Base-by-base conservation (phyloP, 495 filamentous ascomycete species). In the Aspergillus bertholletiae region DNA sequence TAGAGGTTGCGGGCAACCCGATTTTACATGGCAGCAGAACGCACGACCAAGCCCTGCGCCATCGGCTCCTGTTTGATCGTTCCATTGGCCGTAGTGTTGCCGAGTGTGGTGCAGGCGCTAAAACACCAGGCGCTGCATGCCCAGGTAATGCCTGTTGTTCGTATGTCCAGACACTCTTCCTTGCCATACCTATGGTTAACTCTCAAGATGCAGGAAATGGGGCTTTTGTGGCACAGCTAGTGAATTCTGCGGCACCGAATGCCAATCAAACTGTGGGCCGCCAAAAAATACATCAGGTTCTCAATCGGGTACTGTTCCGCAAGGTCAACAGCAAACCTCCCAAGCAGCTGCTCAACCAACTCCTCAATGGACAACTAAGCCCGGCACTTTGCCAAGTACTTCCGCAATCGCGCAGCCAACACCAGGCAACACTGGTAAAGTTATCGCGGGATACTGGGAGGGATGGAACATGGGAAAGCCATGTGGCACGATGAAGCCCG, bases 361-460 rank as follows among this genome's bases (percentile, higher is more conserved):
- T 13, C 5, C 34, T 15, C 34, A 5, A 32, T 32, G 2, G 8
- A 9, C 5, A 5, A 28, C 27, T 9, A 28, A 28, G 27, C 27
- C 27, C 5, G 9, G 27, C 9, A 12, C 13, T 11, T 3, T 12
- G 8, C 30, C 30, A 12, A 32, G 3, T 32, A 12, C 30, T 11
- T 12, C 3, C 2, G 8, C 30, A 11, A 9, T 1, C 13, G 30
- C 30, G 8, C 30, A 5, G 30, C 30, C 27, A 9, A 28, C 34
- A n/a, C 2, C 2, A 12, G 2, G 13, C 34, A 37, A 3, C 6
- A 1, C 34, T n/a, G 13, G 34, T 4, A 37, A 37, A 15, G 34
- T 37, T 6, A 15, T 37, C 34, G 34, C 12, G 2, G 56, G 50
- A 21, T 58, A 58, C 56, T 58, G 53, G 35, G 56, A 54, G 22